Percentiles rank a stretch among this genome's conserved stretches.
phyloP scores from a whole-genome alignment of 306 rosid genomes.

The Luffa aegyptiaca region DNA sequence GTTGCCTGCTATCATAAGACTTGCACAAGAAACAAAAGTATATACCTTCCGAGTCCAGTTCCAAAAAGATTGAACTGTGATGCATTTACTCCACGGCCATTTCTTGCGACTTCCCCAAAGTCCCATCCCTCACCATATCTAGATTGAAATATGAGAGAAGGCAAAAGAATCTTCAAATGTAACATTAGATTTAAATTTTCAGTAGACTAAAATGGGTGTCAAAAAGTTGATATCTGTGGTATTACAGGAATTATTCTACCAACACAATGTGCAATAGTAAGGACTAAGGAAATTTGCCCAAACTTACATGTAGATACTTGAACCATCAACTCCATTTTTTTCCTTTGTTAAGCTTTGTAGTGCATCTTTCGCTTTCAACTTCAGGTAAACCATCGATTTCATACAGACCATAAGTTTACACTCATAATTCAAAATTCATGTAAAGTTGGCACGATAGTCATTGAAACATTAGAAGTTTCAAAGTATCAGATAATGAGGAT shows the following conservation, averaged over 20 bases:
- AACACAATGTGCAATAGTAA: not conserved
- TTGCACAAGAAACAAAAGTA: slow-evolving; percentile 16
- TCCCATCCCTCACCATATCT: slow-evolving; percentile 99
- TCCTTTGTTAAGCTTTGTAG: slow-evolving; percentile 52
- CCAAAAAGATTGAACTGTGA: slow-evolving; percentile 76
- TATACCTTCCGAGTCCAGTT: slow-evolving; percentile 85
- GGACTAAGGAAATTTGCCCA: not conserved
- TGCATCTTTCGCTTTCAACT: slow-evolving; percentile 61
- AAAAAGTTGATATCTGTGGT: not conserved
- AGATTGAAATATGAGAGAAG: not conserved
- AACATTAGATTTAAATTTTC: not conserved
- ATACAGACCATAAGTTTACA: slow-evolving; percentile 15
- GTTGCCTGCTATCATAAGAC: not conserved
- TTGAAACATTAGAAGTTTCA: not conserved
- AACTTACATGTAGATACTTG: slow-evolving; percentile 78
- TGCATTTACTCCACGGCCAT: slow-evolving; percentile 87
- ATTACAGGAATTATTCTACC: not conserved
- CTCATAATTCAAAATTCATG: not conserved
- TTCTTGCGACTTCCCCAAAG: slow-evolving; percentile 91
- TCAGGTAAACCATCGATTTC: slow-evolving; percentile 22
- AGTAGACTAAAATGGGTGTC: not conserved
- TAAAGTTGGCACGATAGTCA: not conserved
- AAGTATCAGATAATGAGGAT: not conserved
- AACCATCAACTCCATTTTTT: slow-evolving; percentile 73
- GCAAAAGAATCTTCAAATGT: not conserved